Conservation (phyloP, 345 rosid species). For the Populus davidiana region DNA sequence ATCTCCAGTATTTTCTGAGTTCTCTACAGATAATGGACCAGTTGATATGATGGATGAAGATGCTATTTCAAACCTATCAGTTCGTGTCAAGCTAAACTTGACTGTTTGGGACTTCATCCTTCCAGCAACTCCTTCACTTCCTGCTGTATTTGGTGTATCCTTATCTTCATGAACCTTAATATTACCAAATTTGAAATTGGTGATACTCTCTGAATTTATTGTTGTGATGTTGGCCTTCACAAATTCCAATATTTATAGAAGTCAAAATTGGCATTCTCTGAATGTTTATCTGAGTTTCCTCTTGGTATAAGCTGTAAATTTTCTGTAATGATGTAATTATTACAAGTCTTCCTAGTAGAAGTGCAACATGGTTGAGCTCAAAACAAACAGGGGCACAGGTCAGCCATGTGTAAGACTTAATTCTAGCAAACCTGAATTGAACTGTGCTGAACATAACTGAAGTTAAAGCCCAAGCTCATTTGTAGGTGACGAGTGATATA, state of each 20-base stretch:
- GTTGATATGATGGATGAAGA: conserved; percentile 95
- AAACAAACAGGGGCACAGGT: not conserved
- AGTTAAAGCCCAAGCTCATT: conserved; percentile 3
- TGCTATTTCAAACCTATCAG: conserved; percentile 72
- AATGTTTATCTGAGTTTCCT: conserved; percentile 3
- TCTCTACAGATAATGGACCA: conserved; percentile 68
- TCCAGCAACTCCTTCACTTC: conserved; percentile 93
- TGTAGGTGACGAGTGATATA: not conserved
- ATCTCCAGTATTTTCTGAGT: conserved; percentile 84
- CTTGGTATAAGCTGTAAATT: not conserved
- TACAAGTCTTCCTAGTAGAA: not conserved
- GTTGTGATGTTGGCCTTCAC: too few species aligned
- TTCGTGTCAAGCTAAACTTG: conserved; percentile 71
- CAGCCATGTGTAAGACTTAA: not conserved
- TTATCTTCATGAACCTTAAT: not conserved
- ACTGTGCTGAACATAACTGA: not conserved
- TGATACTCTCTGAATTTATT: not conserved
- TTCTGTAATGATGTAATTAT: not conserved
- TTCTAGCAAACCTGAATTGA: not conserved
- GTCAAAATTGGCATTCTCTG: not conserved
- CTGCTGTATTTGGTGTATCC: conserved; percentile 97
- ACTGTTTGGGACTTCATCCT: conserved; percentile 91
- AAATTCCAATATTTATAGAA: too few species aligned
- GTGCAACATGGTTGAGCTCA: not conserved
- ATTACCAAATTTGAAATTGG: not conserved